phyloP scores from a whole-genome alignment of 371 early-diverging fungal genomes.

The Sporodiniella umbellata region DNA sequence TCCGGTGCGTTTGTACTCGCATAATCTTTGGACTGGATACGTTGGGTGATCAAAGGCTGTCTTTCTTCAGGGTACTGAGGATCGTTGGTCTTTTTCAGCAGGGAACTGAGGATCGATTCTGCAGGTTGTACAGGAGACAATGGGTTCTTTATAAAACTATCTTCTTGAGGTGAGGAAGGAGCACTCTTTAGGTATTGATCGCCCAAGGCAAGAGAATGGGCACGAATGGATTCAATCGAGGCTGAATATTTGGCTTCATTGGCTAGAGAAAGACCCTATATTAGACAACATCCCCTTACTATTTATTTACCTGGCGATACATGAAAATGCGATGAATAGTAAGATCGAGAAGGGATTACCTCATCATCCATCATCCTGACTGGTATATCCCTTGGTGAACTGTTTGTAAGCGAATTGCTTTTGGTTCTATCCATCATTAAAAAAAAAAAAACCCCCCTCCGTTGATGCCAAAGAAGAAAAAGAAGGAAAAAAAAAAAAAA shows the following conservation, averaged over 20 bases:
- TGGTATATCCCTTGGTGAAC: conserved; percentile 19
- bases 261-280: neutral
- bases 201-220: conserved; percentile 55
- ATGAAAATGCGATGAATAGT: conserved; percentile 41
- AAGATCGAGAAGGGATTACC: conserved; percentile 46
- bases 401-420: neutral
- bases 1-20: neutral
- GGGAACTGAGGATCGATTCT: conserved; percentile 11
- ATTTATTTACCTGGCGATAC: conserved; percentile 23
- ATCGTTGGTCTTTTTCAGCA: conserved; percentile 5
- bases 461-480: neutral
- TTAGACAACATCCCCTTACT: too few relatives aligned
- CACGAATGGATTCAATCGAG: conserved; percentile 51
- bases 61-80: neutral
- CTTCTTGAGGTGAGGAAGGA: conserved; percentile 7
- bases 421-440: conserved; percentile 1
- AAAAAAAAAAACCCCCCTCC: neutral
- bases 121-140: conserved; percentile 7
- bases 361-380: conserved; percentile 15
- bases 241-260: conserved; percentile 36
- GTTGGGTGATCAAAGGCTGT: conserved; percentile 4
- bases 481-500: neutral
- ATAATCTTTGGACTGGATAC: conserved; percentile 5
- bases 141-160: conserved; percentile 3
- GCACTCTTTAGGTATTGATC: conserved; percentile 24